phyloP scores from a whole-genome alignment of 495 filamentous ascomycete genomes.

The Neurospora sp. region DNA sequence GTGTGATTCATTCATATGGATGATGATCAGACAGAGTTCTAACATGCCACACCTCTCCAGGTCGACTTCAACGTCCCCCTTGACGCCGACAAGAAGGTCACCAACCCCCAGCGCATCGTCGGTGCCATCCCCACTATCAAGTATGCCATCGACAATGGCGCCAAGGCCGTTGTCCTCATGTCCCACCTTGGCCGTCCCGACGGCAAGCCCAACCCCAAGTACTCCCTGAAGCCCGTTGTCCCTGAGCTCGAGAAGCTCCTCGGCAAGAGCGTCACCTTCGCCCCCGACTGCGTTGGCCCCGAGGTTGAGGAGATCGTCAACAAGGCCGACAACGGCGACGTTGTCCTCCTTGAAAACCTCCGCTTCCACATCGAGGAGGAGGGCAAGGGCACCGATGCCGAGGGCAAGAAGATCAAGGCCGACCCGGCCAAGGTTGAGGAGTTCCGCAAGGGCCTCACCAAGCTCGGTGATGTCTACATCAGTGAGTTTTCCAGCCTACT shows the following conservation, averaged over 20 bases:
- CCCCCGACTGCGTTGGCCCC: constrained; percentile 81
- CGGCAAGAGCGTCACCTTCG: constrained; percentile 72
- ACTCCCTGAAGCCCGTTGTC: constrained; percentile 86
- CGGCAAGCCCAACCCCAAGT: constrained; percentile 81
- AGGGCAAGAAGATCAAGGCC: constrained; percentile 96
- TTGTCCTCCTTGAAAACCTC: constrained; percentile 93
- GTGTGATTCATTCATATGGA: neutral
- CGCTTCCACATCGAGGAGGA: constrained; percentile 98
- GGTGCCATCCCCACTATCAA: constrained; percentile 97
- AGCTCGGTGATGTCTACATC: constrained; percentile 91
- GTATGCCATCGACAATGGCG: constrained; percentile 87
- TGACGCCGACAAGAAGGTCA: constrained; percentile 81
- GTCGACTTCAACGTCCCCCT: constrained; percentile 99
- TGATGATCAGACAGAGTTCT: neutral
- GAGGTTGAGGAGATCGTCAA: constrained; percentile 84
- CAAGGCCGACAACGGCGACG: constrained; percentile 69
- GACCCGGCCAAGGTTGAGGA: constrained; percentile 83
- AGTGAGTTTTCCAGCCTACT: constrained; percentile 48
- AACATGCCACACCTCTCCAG: constrained; percentile 35
- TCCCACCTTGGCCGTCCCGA: constrained; percentile 96
- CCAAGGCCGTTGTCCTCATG: constrained; percentile 95
- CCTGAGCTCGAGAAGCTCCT: constrained; percentile 87
- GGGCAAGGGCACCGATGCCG: constrained; percentile 80
- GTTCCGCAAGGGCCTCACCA: constrained; percentile 91
- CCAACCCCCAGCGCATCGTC: constrained; percentile 96